phyloP scores from a whole-genome alignment of 305 asterid genomes.

The Euphrasia arctica region DNA sequence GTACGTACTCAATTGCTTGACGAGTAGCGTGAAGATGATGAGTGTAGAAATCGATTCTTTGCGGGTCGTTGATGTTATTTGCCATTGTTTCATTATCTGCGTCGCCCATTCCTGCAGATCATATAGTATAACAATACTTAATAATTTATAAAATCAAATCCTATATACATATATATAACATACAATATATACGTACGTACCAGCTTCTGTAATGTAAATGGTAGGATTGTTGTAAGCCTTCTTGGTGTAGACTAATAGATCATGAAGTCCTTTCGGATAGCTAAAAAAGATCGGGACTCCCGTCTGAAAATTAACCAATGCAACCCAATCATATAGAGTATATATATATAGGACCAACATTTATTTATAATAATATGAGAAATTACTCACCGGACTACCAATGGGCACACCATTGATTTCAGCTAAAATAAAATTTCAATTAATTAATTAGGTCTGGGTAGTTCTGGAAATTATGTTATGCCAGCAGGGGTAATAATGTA shows the following conservation, averaged over 20 bases:
- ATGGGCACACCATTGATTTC: slow-evolving; percentile 43
- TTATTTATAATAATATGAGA: no score
- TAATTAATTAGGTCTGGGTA: no score
- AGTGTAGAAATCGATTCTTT: slow-evolving; percentile 40
- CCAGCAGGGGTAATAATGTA: no score
- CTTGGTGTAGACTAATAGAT: slow-evolving; percentile 50
- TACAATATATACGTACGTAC: slow-evolving; percentile 20
- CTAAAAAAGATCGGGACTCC: slow-evolving; percentile 35
- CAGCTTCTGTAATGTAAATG: slow-evolving; percentile 55
- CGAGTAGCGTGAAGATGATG: slow-evolving; percentile 38
- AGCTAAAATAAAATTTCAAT: slow-evolving; percentile 19
- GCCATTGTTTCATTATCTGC: slow-evolving; percentile 18
- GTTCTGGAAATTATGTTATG: no score
- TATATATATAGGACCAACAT: no score
- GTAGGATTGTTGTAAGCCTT: slow-evolving; percentile 44
- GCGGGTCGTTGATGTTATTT: slow-evolving; percentile 32
- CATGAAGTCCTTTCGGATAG: slow-evolving; percentile 54
- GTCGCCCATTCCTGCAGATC: slow-evolving; percentile 2
- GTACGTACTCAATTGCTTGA: slow-evolving; percentile 30
- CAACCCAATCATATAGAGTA: no score
- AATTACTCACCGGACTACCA: slow-evolving; percentile 46
- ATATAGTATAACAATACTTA: neutral
- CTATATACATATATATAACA: no score
- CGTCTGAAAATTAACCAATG: slow-evolving; percentile 31
- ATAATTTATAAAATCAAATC: neutral